Evolutionary conservation across 1,284 basidiomycete species (phyloP).

Genomic region (Fomitopsis pinicola): DNA sequence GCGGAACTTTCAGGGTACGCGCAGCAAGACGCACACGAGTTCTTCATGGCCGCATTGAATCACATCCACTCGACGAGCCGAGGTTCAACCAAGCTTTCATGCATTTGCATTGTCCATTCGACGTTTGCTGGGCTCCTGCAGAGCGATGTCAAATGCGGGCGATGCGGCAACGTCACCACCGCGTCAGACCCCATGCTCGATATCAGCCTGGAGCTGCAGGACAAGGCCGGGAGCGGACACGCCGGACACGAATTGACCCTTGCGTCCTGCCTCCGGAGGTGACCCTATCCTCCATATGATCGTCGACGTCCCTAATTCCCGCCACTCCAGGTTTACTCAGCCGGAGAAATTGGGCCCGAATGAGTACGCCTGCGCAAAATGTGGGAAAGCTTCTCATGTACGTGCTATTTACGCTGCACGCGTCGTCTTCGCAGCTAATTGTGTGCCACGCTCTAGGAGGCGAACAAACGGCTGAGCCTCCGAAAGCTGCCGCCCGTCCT

Average conservation of each 20-base stretch:
- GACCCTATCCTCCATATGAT: conserved; percentile 12
- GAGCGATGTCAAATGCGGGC: conserved; percentile 85
- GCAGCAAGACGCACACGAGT: conserved; percentile 94
- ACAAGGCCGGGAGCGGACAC: conserved; percentile 40
- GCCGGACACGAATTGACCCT: conserved; percentile 54
- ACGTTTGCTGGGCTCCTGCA: conserved; percentile 88
- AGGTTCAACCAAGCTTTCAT: conserved; percentile 68
- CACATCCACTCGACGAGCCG: conserved; percentile 80
- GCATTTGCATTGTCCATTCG: conserved; percentile 90
- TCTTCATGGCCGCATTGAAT: conserved; percentile 79
- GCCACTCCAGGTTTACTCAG: conserved; percentile 61
- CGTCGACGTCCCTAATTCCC: conserved; percentile 3
- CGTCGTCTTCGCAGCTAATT: conserved; percentile 10
- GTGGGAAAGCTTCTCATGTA: conserved; percentile 63
- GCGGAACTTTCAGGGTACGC: conserved; percentile 85
- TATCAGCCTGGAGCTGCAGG: conserved; percentile 82
- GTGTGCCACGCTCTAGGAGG: conserved; percentile 42
- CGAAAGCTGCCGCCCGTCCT: conserved; percentile 86
- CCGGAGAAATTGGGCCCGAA: conserved; percentile 70
- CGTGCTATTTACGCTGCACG: conserved; percentile 18
- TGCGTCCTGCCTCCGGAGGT: conserved; percentile 68
- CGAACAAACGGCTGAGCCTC: conserved; percentile 83
- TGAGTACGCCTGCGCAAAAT: conserved; percentile 73
- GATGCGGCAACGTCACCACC: conserved; percentile 70
- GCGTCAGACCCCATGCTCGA: conserved; percentile 91